Base-by-base conservation (phyloP, 2,329 filamentous ascomycete genomes). In the Samsoniella hepiali region DNA sequence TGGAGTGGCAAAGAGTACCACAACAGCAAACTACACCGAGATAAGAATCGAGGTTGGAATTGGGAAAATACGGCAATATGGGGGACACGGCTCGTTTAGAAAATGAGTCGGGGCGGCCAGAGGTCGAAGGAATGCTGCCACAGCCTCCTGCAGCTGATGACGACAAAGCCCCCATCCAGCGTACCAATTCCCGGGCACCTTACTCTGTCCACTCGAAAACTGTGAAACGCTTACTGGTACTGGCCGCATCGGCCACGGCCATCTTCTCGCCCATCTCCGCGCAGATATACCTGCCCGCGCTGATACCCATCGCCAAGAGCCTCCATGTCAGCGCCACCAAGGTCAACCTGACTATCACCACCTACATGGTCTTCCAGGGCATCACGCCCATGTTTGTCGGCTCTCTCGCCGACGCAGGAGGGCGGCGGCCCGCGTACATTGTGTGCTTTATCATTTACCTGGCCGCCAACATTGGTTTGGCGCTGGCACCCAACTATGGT, bases 281-380 rank as follows among this genome's bases (percentile, higher is more conserved):
- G 3, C 77, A 82, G 51, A 84, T 84, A 27, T 86, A 85, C 73
- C 79, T 84, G 57, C 84, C 83, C 1, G 83, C 83, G 0, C 69
- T 85, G 34, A 77, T 78, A 17, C 72, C 77, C 7, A 74, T 86
- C 10, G 78, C 83, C 8, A 66, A 75, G 2, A 81, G 83, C 47
- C 73, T 85, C 9, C 34, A 76, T 29, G 79, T 85, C 22, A 73
- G 74, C 6, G 67, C 69, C 36, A 68, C 74, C 1, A 67, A 77
- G 55, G 78, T 84, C 65, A 84, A 83, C 68, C 71, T 85, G 42
- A 83, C 81, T 7, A 72, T 84, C 47, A 84, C 82, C 2, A 82
- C 80, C 1, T 85, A 84, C 68, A 81, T 84, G 81, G 80, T 88
- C 56, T 81, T 88, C 42, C 86, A 88, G 74, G 86, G 82, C 27